Conservation (phyloP, 345 rosid genomes). For the Brassica carinata region DNA sequence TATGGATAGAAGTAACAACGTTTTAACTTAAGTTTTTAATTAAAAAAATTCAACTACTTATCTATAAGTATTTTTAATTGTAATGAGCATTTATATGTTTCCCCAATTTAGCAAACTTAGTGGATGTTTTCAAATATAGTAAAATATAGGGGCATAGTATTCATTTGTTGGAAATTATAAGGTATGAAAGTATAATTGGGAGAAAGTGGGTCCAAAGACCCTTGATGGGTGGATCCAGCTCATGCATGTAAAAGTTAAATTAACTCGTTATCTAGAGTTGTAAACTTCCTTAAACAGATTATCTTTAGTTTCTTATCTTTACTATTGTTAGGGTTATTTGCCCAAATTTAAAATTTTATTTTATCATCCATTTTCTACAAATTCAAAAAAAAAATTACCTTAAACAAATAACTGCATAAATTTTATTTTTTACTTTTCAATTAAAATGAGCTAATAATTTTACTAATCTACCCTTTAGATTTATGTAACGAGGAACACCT, state of each 20-base stretch:
- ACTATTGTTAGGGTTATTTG: slow-evolving; percentile 4
- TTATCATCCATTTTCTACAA: not conserved
- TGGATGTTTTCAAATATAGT: not conserved
- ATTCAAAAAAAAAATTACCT: not conserved
- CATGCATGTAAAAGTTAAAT: not conserved
- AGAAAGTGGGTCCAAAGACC: not conserved
- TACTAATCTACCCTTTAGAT: not conserved
- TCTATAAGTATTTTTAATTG: not conserved
- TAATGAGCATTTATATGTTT: not conserved
- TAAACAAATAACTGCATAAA: not conserved
- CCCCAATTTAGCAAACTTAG: not conserved
- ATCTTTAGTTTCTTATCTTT: not conserved
- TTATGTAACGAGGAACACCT: slow-evolving; percentile 4
- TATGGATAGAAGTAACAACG: not conserved
- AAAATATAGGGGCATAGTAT: slow-evolving; percentile 11
- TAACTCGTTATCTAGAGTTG: too few species aligned
- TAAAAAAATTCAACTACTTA: not conserved
- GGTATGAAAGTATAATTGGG: slow-evolving; percentile 2
- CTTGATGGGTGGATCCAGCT: too few species aligned
- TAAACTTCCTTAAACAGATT: slow-evolving; percentile 8
- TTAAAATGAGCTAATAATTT: too few species aligned
- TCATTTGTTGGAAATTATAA: not conserved
- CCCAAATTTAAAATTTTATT: not conserved
- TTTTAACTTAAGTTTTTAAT: not conserved
- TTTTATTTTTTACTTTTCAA: too few species aligned